Base-by-base conservation (phyloP, 2,329 filamentous ascomycete species). In the Xylaria sp. region DNA sequence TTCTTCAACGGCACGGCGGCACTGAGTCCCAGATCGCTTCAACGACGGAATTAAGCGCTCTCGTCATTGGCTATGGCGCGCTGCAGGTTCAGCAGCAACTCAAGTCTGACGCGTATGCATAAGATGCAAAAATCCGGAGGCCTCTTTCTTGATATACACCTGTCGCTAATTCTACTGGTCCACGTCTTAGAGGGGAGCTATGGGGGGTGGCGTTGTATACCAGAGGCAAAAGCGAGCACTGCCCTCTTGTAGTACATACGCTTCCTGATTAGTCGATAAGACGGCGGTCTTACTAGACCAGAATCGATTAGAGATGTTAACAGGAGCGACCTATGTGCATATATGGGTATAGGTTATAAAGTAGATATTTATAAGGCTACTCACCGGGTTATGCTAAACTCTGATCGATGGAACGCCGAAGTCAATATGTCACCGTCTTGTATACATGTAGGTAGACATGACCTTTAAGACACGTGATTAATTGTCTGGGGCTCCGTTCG, bases 161-260 rank as follows among this genome's bases (percentile, higher is more conserved):
- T 19, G 8, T 27, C 34, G 6, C 14, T 21, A 19, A 58, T 61
- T 57, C 53, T 63, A 63, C 53, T 63, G 59, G 53, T 67, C 64
- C 59, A 63, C 64, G 64, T 53, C 54, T 42, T 32, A 12, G 30
- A 32, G 48, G 50, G 50, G 54, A 30, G 32, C 45, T 19, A 45
- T 53, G 55, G 61, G 61, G 65, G 65, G 65, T 68, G 66, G 61
- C 62, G 57, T 47, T 65, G 57, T 11, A 47, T 34, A 53, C 36
- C 27, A 50, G 6, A 51, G 47, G 24, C 21, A 34, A 39, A 50
- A 4, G 34, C n/a, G n/a, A 51, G 62, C 66, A 65, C 61, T 57
- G 66, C 61, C 57, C 27, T 57, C 42, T 34, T 17, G n/a, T 48
- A 34, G 59, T 32, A 36, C 12, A 9, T 34, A 66, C 36, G 39